phyloP scores from a whole-genome alignment of 2,329 filamentous ascomycete species.

The Beauveria sp. region DNA sequence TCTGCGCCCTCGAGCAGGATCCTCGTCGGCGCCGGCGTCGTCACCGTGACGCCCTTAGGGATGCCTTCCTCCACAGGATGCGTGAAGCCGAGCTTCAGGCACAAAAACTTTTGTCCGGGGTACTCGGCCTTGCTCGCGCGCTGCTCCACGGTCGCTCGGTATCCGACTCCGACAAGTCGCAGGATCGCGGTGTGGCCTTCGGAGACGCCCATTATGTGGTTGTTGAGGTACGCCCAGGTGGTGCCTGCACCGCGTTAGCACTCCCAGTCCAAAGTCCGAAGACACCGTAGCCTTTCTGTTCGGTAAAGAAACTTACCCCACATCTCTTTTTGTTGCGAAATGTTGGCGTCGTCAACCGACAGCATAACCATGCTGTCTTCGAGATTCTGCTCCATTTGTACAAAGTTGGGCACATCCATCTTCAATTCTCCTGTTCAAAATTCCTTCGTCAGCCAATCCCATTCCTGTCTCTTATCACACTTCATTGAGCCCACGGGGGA shows the following conservation, averaged over 20 bases:
- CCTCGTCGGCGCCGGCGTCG: slow-evolving; percentile 81
- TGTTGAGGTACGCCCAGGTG: slow-evolving; percentile 79
- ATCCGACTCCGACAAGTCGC: slow-evolving; percentile 89
- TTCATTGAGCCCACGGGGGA: background rate
- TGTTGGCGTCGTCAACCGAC: slow-evolving; percentile 58
- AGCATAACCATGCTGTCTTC: slow-evolving; percentile 57
- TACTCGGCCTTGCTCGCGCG: slow-evolving; percentile 67
- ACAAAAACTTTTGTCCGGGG: slow-evolving; percentile 79
- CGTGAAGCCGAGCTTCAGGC: slow-evolving; percentile 91
- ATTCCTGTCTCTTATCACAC: background rate
- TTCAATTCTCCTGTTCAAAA: slow-evolving; percentile 58
- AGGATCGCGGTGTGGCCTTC: slow-evolving; percentile 94
- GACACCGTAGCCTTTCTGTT: background rate
- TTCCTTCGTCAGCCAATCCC: slow-evolving; percentile 14
- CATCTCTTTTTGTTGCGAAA: slow-evolving; percentile 81
- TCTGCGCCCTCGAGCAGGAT: slow-evolving; percentile 84
- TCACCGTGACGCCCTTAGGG: slow-evolving; percentile 75
- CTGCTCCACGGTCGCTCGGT: slow-evolving; percentile 79
- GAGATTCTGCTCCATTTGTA: slow-evolving; percentile 62
- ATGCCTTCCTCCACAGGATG: slow-evolving; percentile 89
- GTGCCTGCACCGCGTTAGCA: slow-evolving; percentile 54
- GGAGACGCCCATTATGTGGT: slow-evolving; percentile 86
- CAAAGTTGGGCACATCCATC: slow-evolving; percentile 70
- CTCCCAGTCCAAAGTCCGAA: background rate
- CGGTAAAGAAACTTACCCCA: slow-evolving; percentile 61